Evolutionary conservation across 352 stramenopile species (phyloP), one percentile per base, ranked within the genome.

Genomic region (Phytophthora constricta): DNA sequence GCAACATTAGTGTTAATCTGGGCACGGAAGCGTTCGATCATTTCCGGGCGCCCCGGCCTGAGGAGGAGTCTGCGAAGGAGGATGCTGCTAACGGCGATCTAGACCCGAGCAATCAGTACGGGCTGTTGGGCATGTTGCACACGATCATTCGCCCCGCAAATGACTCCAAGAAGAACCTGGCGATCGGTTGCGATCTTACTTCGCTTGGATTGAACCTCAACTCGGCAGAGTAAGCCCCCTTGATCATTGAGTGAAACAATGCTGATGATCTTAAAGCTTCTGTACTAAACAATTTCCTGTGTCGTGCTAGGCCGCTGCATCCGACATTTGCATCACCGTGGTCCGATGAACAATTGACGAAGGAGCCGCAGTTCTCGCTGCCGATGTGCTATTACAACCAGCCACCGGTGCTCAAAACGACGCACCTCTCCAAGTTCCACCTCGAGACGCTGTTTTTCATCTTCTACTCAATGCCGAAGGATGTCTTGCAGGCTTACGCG

Each of bases 371-470:
- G 69, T 96, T 92, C 70, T 84, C 84, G 39, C 75, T 95, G 69
- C 88, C 88, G 11, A 83, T 80, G 59, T 96, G 88, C 74, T 96
- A 96, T 76, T 94, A 94, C 78, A 95, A 94, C 69, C 95, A 98
- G 83, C 95, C 97, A 48, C 95, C 97, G n/a, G 92, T 96, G 52
- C 86, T 99, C 51, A 99, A 99, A 86, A 98, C 95, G 49, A 97
- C 93, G 59, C 96, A 99, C 70, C 86, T 99, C 67, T 96, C 90
- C 52, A 99, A 99, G 80, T 99, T 99, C 77, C 92, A 99, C 69
- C 80, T 99, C 46, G 97, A 99, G 87, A 99, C 97, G 55, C 83
- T 99, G 22, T 99, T 99, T 82, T 99, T 99, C 84, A 98, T 99
- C 70, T 99, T 99, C 79, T 99, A 99, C 82, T 94, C 93, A 55